Conservation (phyloP, 352 stramenopile species). For the Thalassiosira mediterranea region DNA sequence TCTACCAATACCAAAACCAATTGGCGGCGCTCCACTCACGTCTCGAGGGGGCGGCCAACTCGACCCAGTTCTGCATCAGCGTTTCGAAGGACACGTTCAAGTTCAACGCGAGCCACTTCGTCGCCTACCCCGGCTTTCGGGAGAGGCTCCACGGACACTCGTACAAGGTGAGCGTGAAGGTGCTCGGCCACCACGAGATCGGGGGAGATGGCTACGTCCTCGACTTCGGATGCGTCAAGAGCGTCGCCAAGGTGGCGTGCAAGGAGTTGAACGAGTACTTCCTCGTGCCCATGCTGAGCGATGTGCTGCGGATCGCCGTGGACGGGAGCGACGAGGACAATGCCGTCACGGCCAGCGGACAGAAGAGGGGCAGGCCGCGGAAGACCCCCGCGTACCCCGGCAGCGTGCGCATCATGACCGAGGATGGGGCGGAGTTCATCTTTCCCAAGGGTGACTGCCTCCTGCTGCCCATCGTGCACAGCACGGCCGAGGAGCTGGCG, state of each 20-base stretch:
- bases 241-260: conserved; percentile 92
- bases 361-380: neutral
- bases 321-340: conserved; percentile 67
- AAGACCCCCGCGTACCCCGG: conserved; percentile 32
- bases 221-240: conserved; percentile 98
- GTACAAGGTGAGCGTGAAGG: conserved; percentile 91
- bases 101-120: conserved; percentile 89
- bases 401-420: conserved; percentile 90
- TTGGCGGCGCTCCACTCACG: neutral
- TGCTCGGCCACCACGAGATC: conserved; percentile 78
- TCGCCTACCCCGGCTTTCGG: conserved; percentile 88
- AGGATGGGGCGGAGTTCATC: conserved; percentile 94
- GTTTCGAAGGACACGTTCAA: conserved; percentile 88
- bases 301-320: conserved; percentile 89
- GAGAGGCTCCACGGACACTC: conserved; percentile 98
- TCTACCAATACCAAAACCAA: conserved; percentile 14
- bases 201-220: conserved; percentile 95
- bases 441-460: conserved; percentile 95
- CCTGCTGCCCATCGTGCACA: conserved; percentile 95
- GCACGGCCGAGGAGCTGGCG: conserved; percentile 94
- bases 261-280: conserved; percentile 97
- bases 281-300: conserved; percentile 93
- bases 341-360: neutral
- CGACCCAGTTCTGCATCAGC: conserved; percentile 71
- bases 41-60: neutral